phyloP scores from a whole-genome alignment of 805 yeast genomes.

The Sugiyamaella floridensis region DNA sequence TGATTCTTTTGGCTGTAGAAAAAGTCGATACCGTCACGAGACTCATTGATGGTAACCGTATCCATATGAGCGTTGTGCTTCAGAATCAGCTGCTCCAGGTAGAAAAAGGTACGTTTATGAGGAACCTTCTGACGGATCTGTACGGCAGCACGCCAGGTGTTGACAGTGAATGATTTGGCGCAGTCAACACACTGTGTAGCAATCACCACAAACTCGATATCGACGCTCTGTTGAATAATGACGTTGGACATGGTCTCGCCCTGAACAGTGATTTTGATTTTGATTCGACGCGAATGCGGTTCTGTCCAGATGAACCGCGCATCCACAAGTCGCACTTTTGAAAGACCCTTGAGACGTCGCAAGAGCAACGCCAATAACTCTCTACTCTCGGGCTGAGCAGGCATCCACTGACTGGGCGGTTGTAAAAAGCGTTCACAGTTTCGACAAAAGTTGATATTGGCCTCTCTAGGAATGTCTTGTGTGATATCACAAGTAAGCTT shows the following conservation, averaged over 20 bases:
- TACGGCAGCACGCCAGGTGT: constrained; percentile 95
- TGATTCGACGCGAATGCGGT: constrained; percentile 91
- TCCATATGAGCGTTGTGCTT: constrained; percentile 88
- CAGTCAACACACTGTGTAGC: constrained; percentile 98
- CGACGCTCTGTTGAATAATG: constrained; percentile 85
- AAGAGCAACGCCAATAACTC: constrained; percentile 87
- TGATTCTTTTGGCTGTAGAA: constrained; percentile 81
- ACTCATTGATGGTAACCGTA: constrained; percentile 82
- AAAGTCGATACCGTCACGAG: constrained; percentile 88
- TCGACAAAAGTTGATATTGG: constrained; percentile 79
- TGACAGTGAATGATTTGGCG: constrained; percentile 87
- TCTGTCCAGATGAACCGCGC: constrained; percentile 96
- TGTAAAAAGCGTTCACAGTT: constrained; percentile 94
- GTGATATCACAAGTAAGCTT: constrained; percentile 90
- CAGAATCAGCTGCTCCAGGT: constrained; percentile 84
- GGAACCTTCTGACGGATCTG: constrained; percentile 94
- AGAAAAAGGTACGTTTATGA: constrained; percentile 89
- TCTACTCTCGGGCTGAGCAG: constrained; percentile 84
- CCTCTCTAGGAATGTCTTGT: constrained; percentile 89
- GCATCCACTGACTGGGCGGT: constrained; percentile 92
- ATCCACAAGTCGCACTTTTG: constrained; percentile 80
- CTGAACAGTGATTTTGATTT: constrained; percentile 82
- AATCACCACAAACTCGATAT: constrained; percentile 85
- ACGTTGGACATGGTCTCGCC: constrained; percentile 92
- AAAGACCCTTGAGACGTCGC: constrained; percentile 79